A percentile compares a stretch with the other conserved stretches of the same genome.
phyloP scores from a whole-genome alignment of 352 stramenopile species.

The Pythium guiyangense region DNA sequence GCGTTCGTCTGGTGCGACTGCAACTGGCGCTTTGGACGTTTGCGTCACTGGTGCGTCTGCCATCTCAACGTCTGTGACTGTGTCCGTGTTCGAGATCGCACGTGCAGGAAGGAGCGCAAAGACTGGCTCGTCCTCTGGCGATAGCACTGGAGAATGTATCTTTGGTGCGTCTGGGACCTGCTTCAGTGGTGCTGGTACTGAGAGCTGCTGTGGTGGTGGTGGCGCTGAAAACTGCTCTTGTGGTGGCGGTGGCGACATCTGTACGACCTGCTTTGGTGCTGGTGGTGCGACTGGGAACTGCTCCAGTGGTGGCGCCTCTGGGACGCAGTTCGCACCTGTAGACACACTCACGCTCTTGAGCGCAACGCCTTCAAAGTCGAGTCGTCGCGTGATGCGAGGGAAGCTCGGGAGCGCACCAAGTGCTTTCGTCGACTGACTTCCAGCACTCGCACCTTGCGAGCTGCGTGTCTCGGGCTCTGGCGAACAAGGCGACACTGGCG shows the following conservation, averaged over 20 bases:
- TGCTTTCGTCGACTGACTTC: slow-evolving; percentile 13
- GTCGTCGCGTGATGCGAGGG: slow-evolving; percentile 32
- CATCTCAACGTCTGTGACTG: background rate
- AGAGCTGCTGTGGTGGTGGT: too few relatives aligned
- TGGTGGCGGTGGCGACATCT: too few relatives aligned
- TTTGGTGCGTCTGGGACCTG: too few relatives aligned
- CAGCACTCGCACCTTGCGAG: slow-evolving; percentile 3
- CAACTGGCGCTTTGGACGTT: too few relatives aligned
- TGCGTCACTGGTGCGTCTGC: background rate
- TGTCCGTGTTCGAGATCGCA: background rate
- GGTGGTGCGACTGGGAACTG: too few relatives aligned
- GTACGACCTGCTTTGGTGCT: too few relatives aligned
- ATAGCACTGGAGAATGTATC: background rate
- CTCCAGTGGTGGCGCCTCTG: slow-evolving; percentile 12
- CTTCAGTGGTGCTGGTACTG: too few relatives aligned
- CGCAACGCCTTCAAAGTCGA: slow-evolving; percentile 34
- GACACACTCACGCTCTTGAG: background rate
- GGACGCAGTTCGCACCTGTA: slow-evolving; percentile 24
- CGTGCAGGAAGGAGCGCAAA: slow-evolving; percentile 5
- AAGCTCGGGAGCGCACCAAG: slow-evolving; percentile 15
- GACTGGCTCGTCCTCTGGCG: slow-evolving; percentile 12
- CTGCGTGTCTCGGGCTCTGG: slow-evolving; percentile 12
- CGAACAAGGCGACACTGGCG: slow-evolving; percentile 20
- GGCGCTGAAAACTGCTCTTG: too few relatives aligned
- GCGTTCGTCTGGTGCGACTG: too few relatives aligned